phyloP scores from a whole-genome alignment of 192 early-diverging fungal species.

The Martensiomyces pterosporus region DNA sequence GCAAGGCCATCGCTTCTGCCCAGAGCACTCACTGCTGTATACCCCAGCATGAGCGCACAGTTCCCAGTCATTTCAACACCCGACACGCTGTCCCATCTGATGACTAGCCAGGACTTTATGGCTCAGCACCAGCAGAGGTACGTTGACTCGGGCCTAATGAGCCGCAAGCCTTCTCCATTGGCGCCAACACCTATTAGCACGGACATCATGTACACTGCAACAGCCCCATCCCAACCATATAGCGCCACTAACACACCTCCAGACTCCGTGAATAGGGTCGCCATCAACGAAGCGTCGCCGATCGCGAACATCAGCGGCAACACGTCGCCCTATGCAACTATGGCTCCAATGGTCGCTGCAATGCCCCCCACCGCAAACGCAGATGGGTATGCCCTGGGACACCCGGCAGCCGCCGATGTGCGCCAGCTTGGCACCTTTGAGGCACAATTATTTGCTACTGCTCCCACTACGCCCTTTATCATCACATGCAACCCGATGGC shows the following conservation, averaged over 20 bases:
- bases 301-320: neutral
- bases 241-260: neutral
- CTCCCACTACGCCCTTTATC: neutral
- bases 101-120: slow-evolving; percentile 7
- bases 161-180: too few relatives aligned
- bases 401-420: neutral
- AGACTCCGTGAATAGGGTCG: neutral
- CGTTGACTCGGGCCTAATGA: too few relatives aligned
- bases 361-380: neutral
- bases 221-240: too few relatives aligned
- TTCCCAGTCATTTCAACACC: slow-evolving; percentile 11
- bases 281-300: neutral
- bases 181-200: too few relatives aligned
- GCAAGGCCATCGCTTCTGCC: neutral
- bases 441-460: neutral
- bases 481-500: neutral
- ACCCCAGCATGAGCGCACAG: neutral
- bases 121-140: slow-evolving; percentile 3
- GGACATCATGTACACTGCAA: too few relatives aligned
- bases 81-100: slow-evolving; percentile 10
- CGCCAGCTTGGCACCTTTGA: neutral
- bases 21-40: too few relatives aligned
- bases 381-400: neutral
- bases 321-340: neutral
- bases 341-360: neutral